phyloP scores from a whole-genome alignment of 148 eudicot species.

The Talinum fruticosum region DNA sequence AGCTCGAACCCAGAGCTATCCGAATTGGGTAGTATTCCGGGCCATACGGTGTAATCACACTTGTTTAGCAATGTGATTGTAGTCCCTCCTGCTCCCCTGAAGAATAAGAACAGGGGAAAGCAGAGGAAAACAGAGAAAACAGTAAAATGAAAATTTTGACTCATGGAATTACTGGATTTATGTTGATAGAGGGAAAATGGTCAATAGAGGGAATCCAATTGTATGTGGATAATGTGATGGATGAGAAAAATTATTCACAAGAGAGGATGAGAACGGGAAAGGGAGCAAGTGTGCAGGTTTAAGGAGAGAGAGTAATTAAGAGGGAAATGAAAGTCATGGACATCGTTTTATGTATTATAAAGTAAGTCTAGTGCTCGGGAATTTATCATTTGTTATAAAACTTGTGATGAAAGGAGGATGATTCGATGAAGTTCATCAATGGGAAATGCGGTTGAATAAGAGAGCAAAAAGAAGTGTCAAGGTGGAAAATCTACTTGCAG shows the following conservation, averaged over 20 bases:
- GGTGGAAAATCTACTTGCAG: neutral
- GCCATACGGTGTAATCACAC: constrained; percentile 56
- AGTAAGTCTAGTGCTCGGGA: neutral
- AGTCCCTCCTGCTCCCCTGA: constrained; percentile 33
- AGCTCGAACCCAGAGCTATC: constrained; percentile 60
- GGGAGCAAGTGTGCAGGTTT: neutral
- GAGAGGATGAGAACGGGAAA: neutral
- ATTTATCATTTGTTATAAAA: neutral
- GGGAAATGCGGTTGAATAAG: neutral
- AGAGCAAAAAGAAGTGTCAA: neutral
- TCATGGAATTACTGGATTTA: neutral
- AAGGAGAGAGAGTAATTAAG: neutral
- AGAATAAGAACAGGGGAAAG: constrained; percentile 16
- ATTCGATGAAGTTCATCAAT: neutral
- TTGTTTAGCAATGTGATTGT: constrained; percentile 50
- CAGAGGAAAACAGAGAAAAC: constrained; percentile 1
- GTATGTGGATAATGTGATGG: neutral
- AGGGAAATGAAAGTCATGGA: neutral
- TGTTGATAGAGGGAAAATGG: neutral
- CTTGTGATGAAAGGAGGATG: neutral
- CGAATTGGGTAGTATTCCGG: constrained; percentile 48
- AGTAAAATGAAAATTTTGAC: neutral
- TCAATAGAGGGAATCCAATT: neutral
- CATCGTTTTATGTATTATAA: neutral
- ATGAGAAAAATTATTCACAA: neutral